Base-by-base conservation (phyloP, 306 rosid species). In the Medicago ruthenica region DNA sequence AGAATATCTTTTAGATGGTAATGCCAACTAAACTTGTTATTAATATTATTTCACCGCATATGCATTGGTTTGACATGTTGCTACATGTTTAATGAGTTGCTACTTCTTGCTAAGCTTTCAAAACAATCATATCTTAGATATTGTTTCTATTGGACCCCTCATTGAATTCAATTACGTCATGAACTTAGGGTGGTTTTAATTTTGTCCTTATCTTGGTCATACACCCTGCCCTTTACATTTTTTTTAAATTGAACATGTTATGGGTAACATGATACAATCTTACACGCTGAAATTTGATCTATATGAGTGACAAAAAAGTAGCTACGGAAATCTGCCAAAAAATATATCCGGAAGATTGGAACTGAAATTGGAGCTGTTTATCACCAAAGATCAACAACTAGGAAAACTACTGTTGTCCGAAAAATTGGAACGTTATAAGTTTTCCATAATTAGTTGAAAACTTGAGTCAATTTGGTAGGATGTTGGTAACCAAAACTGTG, bases 1-100 rank as follows among this genome's bases (percentile, higher is more conserved):
- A 1, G 97, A 96, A 78, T 96, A 92, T 89, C 93, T 96, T 60
- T 77, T 96, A 82, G 98, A 96, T 81, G 99, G 99, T 92, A 89
- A 48, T 68, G 86, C 85, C 86, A 86, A 73, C 78, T 77, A 58
- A 75, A 73, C 76, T 80, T 58, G 37, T 45, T 12, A 45, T 45
- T 45, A 45, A 12, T 45, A 4, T 34, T 48, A 81, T 76, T 71
- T 65, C 61, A 37, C 12, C 20, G 20, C 71, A 59, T 59, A 59
- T 55, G 61, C 61, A 39, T 36, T 83, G 74, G n/a, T 79, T 48
- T 75, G 71, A 54, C 76, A 64, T 1, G 16, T 53, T 37, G 79
- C 44, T 34, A 67, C 39, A 7, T 24, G 64, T 70, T 77, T 15
- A 48, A n/a, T n/a, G n/a, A n/a, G n/a, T n/a, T n/a, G n/a, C n/a